Percentiles rank a stretch among this genome's conserved stretches.
phyloP scores from a whole-genome alignment of 2,329 filamentous ascomycete genomes.

The Claviceps spartinae region DNA sequence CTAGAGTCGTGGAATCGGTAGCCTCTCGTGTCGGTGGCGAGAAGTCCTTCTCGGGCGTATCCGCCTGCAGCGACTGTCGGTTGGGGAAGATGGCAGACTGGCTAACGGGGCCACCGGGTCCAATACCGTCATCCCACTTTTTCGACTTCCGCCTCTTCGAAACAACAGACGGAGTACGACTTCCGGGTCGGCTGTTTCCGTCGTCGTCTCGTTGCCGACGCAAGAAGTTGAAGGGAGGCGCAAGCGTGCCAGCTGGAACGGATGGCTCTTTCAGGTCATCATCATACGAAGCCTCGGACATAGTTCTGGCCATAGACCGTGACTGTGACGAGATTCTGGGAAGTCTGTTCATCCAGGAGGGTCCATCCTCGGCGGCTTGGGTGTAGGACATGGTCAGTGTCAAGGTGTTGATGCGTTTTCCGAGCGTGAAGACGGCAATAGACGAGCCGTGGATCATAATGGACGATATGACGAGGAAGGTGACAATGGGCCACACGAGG shows the following conservation, averaged over 20 bases:
- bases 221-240: conserved; percentile 65
- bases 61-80: conserved; percentile 19
- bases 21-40: conserved; percentile 16
- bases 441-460: conserved; percentile 97
- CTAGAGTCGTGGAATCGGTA: conserved; percentile 20
- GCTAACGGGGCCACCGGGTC: conserved; percentile 74
- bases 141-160: conserved; percentile 51
- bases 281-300: conserved; percentile 64
- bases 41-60: conserved; percentile 17
- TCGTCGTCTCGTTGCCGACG: conserved; percentile 73
- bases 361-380: conserved; percentile 71
- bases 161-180: conserved; percentile 46
- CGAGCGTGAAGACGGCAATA: conserved; percentile 90
- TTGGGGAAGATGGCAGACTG: conserved; percentile 78
- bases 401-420: conserved; percentile 95
- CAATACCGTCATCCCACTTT: conserved; percentile 57
- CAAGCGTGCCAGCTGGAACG: conserved; percentile 56
- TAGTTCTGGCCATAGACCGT: conserved; percentile 71
- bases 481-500: conserved; percentile 89
- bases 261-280: conserved; percentile 49
- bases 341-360: conserved; percentile 88
- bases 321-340: conserved; percentile 55
- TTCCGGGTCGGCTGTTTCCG: conserved; percentile 34
- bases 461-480: conserved; percentile 85
- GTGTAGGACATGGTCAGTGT: conserved; percentile 96